phyloP scores from a whole-genome alignment of 805 yeast species.

The Isabelozyma heimii region DNA sequence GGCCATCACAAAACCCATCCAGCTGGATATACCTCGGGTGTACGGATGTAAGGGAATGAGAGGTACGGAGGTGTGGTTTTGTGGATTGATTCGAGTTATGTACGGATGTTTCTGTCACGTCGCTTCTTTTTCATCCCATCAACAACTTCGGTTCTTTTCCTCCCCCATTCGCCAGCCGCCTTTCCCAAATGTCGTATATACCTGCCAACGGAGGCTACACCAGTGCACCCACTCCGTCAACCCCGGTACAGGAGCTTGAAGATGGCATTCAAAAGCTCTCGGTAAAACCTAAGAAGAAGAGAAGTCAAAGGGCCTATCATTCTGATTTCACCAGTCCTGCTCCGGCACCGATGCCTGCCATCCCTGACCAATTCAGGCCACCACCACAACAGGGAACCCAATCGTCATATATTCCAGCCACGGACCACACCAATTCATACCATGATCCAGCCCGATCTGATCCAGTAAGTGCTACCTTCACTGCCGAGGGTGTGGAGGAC shows the following conservation, averaged over 20 bases:
- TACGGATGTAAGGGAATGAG: no score
- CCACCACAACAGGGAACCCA: neutral
- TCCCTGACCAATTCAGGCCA: neutral
- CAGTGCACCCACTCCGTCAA: neutral
- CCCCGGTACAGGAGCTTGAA: slow-evolving; percentile 2
- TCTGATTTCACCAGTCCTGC: slow-evolving; percentile 12
- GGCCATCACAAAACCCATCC: no score
- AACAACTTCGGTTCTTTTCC: neutral
- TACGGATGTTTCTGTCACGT: no score
- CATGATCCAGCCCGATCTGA: neutral
- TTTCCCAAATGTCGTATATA: neutral
- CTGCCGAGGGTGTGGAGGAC: neutral
- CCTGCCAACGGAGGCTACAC: neutral
- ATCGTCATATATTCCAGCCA: neutral
- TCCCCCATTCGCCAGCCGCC: slow-evolving; percentile 1
- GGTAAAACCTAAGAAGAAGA: slow-evolving; percentile 19
- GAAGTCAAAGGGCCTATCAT: slow-evolving; percentile 23
- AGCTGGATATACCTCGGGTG: no score
- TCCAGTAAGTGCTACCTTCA: neutral
- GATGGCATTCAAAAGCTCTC: slow-evolving; percentile 6
- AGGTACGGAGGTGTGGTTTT: no score
- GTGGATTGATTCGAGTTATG: no score
- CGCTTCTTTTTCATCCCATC: neutral
- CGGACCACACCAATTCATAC: neutral
- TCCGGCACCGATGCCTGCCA: slow-evolving; percentile 3